Evolutionary conservation across 2,329 filamentous ascomycete species (phyloP).

Genomic region (Penicillium sp.): DNA sequence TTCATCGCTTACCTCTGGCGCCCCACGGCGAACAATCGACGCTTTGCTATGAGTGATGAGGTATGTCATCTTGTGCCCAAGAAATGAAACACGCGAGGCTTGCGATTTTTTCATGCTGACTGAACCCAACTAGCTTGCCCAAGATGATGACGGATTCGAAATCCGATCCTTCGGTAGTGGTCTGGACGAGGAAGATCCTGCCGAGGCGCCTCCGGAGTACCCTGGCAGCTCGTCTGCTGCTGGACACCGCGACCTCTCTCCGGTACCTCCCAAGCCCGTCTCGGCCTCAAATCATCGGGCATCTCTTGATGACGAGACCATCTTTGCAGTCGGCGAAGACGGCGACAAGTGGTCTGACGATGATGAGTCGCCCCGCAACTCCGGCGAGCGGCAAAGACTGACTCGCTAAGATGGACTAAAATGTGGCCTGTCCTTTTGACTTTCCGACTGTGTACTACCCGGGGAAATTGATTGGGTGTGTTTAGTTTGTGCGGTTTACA

Average conservation of each 20-base stretch:
- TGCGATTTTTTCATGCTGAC: conserved; percentile 24
- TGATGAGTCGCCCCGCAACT: conserved; percentile 50
- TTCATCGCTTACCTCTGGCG: conserved; percentile 96
- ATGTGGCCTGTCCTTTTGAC: neutral
- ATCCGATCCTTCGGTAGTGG: conserved; percentile 83
- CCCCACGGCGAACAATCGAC: conserved; percentile 89
- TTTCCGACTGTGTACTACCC: neutral
- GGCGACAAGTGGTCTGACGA: conserved; percentile 74
- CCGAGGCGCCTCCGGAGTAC: conserved; percentile 32
- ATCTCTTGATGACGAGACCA: conserved; percentile 80
- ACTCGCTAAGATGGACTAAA: conserved; percentile 37
- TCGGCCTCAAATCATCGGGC: conserved; percentile 49
- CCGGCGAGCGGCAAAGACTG: conserved; percentile 47
- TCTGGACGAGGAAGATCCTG: conserved; percentile 57
- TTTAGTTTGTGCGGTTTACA: no score
- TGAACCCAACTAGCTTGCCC: conserved; percentile 59
- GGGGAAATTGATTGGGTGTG: neutral
- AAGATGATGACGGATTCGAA: conserved; percentile 97
- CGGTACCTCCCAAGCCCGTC: conserved; percentile 46
- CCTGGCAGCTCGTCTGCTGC: conserved; percentile 27
- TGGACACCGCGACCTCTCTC: conserved; percentile 33
- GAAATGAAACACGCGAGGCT: no score
- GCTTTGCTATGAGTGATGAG: conserved; percentile 98
- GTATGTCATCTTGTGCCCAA: conserved; percentile 37
- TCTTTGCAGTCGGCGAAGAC: conserved; percentile 84